Conservation (phyloP, 176 grass and related monocot species). For the Carex parvula region DNA sequence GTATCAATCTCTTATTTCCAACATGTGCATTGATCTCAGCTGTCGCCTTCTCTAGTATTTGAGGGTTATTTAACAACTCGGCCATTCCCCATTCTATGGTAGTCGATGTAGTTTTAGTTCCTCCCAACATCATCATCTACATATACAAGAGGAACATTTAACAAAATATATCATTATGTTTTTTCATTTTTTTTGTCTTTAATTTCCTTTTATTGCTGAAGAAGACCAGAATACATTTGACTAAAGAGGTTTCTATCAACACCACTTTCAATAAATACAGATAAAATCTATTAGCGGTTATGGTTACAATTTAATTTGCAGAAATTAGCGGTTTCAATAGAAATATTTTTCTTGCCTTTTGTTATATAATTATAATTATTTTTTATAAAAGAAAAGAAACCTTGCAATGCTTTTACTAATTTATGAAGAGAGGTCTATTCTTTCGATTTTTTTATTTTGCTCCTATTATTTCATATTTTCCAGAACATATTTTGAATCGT, state of each 20-base stretch:
- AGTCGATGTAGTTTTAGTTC: conserved; percentile 27
- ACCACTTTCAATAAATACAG: too few species aligned
- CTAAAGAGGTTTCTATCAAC: neutral
- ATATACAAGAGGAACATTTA: neutral
- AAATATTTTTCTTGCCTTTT: too few species aligned
- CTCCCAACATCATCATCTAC: conserved; percentile 20
- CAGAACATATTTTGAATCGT: too few species aligned
- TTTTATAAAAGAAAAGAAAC: too few species aligned
- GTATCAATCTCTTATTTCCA: conserved; percentile 9
- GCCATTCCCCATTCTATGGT: conserved; percentile 31
- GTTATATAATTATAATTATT: too few species aligned
- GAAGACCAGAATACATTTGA: neutral
- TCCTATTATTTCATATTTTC: too few species aligned
- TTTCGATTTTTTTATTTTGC: too few species aligned
- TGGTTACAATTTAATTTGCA: neutral
- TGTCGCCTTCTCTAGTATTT: conserved; percentile 9
- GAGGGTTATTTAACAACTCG: conserved; percentile 22
- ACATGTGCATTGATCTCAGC: conserved; percentile 23
- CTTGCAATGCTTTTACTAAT: too few species aligned
- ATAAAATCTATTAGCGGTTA: neutral
- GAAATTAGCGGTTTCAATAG: neutral
- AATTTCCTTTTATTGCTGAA: neutral
- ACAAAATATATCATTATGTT: neutral
- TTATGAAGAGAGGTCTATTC: too few species aligned
- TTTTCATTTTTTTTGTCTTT: neutral